These are phyloP conservation scores for Suhomyces atakaporum DNA, from an alignment of 1,139 yeast genomes.

Conservation along the genomic window DNA sequence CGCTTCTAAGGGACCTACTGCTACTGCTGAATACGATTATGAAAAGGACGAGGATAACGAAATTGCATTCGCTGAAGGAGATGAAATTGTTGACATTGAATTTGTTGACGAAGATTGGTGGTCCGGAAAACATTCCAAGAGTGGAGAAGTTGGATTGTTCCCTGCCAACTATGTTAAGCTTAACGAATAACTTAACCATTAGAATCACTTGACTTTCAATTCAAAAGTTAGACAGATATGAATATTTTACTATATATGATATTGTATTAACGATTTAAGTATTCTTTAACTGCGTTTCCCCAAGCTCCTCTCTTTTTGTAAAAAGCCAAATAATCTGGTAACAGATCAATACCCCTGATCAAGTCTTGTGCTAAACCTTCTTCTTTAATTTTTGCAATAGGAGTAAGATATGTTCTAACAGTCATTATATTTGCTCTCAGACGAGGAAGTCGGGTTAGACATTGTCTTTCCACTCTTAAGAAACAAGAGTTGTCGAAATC, in stretches of 20 bases:
- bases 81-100: slow-evolving; percentile 75
- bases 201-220: neutral
- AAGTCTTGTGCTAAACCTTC: slow-evolving; percentile 48
- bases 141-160: slow-evolving; percentile 82
- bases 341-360: slow-evolving; percentile 56
- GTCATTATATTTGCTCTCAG: slow-evolving; percentile 44
- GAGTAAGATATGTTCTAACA: slow-evolving; percentile 44
- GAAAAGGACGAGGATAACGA: slow-evolving; percentile 92
- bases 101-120: slow-evolving; percentile 97
- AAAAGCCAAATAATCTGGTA: slow-evolving; percentile 58
- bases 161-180: slow-evolving; percentile 82
- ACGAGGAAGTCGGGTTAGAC: slow-evolving; percentile 40
- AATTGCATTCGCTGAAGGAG: slow-evolving; percentile 74
- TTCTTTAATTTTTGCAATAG: slow-evolving; percentile 33
- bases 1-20: slow-evolving; percentile 46
- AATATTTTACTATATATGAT: too few species aligned
- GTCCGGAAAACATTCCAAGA: slow-evolving; percentile 68
- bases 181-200: slow-evolving; percentile 20
- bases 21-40: slow-evolving; percentile 81
- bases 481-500: slow-evolving; percentile 41
- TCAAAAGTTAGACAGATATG: too few species aligned
- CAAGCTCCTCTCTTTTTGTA: slow-evolving; percentile 63
- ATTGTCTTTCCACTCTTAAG: slow-evolving; percentile 44
- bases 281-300: slow-evolving; percentile 64
- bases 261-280: slow-evolving; percentile 27